Evolutionary conservation across 306 rosid species (phyloP), one percentile per base, ranked within the genome.

Genomic region (Malus fusca): DNA sequence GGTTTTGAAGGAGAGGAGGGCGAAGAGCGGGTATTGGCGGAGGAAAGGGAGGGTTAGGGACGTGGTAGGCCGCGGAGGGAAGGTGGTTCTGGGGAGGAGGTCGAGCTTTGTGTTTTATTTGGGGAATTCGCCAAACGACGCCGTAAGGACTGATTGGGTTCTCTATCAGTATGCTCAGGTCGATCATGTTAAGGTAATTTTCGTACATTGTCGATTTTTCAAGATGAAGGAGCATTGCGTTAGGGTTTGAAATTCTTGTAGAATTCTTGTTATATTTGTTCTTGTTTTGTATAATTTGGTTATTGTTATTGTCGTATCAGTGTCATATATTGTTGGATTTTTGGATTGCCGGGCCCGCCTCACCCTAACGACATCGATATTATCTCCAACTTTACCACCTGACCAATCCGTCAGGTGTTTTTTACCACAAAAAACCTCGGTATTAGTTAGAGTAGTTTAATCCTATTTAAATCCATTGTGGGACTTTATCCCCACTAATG

Each of bases 21-120:
- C 83, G 43, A 88, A 51, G 83, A 82, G 67, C 26, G 97, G 97
- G 66, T 87, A 84, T 72, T 92, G 96, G 97, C 80, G 72, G 60
- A 80, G 85, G 70, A 73, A 59, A 22, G 96, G 96, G 22, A 76
- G 75, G 77, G 85, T 63, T 75, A 82, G 73, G 74, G 78, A 81
- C 4, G 84, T 86, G 56, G n/a, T 70, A 9, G 63, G 69, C 30
- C 7, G 51, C 0, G 83, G 77, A 35, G 88, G 84, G 35, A 85
- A 60, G 37, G 80, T 51, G n/a, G 78, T 77, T 43, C 66, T 92
- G 71, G 98, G 96, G 8, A 81, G 82, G 12, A 84, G 81, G 76
- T 77, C 85, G 2, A 67, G 65, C 42, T 92, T 88, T 74, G 85
- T 75, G 21, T 92, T 90, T 69, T 88, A 83, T 75, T 10, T 73